Evolutionary conservation across 2,329 filamentous ascomycete species (phyloP).

Genomic region (Meredithiella fracta): DNA sequence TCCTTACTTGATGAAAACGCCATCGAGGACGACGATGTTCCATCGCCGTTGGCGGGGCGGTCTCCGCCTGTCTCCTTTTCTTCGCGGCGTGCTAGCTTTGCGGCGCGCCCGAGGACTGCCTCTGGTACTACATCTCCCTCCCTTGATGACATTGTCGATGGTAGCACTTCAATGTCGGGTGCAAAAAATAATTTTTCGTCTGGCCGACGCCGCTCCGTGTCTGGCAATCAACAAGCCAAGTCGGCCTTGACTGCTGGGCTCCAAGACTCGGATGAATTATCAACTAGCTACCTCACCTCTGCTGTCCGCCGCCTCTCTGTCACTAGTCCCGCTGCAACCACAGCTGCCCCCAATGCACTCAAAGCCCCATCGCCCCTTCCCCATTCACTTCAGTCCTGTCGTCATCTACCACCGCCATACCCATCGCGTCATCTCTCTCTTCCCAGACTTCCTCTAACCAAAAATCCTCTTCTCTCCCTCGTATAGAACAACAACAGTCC

Average conservation of each 20-base stretch:
- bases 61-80: constrained; percentile 7
- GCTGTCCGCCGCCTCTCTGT: constrained; percentile 12
- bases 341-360: constrained; percentile 1
- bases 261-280: not conserved
- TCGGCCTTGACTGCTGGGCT: constrained; percentile 8
- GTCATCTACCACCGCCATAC: not conserved
- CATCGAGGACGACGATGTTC: constrained; percentile 50
- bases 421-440: constrained; percentile 2
- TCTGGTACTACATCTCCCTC: constrained; percentile 12
- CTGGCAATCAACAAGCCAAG: not conserved
- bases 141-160: not conserved
- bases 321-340: constrained; percentile 7
- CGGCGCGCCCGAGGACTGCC: constrained; percentile 7
- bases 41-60: constrained; percentile 18
- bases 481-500: constrained; percentile 45
- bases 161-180: not conserved
- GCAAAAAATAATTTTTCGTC: not conserved
- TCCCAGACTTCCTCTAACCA: constrained; percentile 2
- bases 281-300: constrained; percentile 9
- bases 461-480: constrained; percentile 6
- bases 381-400: not conserved
- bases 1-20: constrained; percentile 56
- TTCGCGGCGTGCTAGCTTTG: constrained; percentile 12
- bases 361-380: not conserved
- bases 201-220: no score